Percentiles rank a stretch among this genome's conserved stretches.
Evolutionary conservation across 495 filamentous ascomycete species (phyloP).

Genomic region (Trichoderma asperelloides): DNA sequence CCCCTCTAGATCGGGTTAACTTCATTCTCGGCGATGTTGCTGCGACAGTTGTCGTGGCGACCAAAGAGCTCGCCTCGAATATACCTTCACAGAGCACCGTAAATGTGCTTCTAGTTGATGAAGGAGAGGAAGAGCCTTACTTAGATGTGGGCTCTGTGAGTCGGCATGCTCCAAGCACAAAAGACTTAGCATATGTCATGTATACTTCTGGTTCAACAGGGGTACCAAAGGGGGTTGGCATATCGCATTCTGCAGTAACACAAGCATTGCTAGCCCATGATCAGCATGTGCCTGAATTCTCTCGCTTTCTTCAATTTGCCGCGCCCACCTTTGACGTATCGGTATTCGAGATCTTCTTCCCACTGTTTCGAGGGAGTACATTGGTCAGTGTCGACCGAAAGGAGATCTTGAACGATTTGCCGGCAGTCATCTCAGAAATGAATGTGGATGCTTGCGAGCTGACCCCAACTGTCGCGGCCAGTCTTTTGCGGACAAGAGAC

Average conservation of each 20-base stretch:
- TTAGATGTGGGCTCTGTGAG: not conserved
- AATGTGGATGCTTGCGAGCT: slow-evolving; percentile 72
- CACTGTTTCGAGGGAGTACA: slow-evolving; percentile 58
- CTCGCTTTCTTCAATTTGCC: slow-evolving; percentile 77
- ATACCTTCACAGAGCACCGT: slow-evolving; percentile 16
- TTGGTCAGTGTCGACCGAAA: slow-evolving; percentile 58
- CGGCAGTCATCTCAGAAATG: slow-evolving; percentile 50
- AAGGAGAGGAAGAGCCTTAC: not conserved
- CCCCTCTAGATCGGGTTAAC: slow-evolving; percentile 58
- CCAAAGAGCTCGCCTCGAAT: slow-evolving; percentile 23
- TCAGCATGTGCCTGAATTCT: slow-evolving; percentile 58
- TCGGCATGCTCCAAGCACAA: slow-evolving; percentile 11
- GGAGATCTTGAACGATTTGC: slow-evolving; percentile 61
- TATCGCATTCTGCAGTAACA: slow-evolving; percentile 68
- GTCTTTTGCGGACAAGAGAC: slow-evolving; percentile 50
- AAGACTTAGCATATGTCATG: slow-evolving; percentile 73
- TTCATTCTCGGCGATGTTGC: slow-evolving; percentile 65
- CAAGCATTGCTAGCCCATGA: slow-evolving; percentile 74
- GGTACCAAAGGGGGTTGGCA: slow-evolving; percentile 73
- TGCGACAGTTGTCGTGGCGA: slow-evolving; percentile 48
- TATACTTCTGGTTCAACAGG: slow-evolving; percentile 88
- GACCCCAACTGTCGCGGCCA: slow-evolving; percentile 71
- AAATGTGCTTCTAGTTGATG: not conserved
- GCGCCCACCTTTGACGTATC: slow-evolving; percentile 84
- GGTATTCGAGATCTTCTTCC: slow-evolving; percentile 83